These are phyloP conservation scores for Hemileccinum impolitum DNA, from an alignment of 768 basidiomycete species.

Conservation along the genomic window DNA sequence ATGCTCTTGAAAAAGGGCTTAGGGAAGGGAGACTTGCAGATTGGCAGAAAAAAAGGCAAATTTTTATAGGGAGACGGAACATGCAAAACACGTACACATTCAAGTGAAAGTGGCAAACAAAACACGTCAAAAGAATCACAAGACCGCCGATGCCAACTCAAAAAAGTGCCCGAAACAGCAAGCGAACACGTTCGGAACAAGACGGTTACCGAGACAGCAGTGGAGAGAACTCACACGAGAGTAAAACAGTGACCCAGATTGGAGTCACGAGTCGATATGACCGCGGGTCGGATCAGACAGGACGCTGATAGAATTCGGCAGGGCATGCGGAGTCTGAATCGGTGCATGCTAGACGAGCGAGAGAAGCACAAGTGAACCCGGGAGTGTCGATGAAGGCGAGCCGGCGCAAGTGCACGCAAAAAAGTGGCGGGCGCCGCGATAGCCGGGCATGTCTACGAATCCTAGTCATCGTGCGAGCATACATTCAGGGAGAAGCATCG, in stretches of 20 bases:
- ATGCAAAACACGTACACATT: conserved; percentile 25
- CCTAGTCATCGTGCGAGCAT: not conserved
- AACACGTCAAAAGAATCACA: conserved; percentile 1
- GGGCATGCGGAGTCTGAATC: conserved; percentile 16
- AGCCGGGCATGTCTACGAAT: too few relatives aligned
- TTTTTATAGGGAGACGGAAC: conserved; percentile 29
- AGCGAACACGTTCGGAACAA: not conserved
- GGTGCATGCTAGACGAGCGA: not conserved
- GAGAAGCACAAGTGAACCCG: too few relatives aligned
- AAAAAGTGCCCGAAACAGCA: not conserved
- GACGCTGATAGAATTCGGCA: not conserved
- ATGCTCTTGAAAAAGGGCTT: conserved; percentile 12
- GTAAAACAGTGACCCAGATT: not conserved
- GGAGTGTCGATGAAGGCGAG: too few relatives aligned
- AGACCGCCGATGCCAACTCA: not conserved
- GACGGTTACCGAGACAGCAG: not conserved
- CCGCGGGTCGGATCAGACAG: conserved; percentile 6
- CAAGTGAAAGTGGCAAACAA: not conserved
- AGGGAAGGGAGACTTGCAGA: not conserved
- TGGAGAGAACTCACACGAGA: conserved; percentile 11
- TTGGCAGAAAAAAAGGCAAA: conserved; percentile 4
- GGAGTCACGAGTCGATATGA: not conserved
- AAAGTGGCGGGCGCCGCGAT: too few relatives aligned
- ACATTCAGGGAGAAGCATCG: not conserved
- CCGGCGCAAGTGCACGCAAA: too few relatives aligned